phyloP scores from a whole-genome alignment of 345 rosid genomes.

The Erysimum cheiranthoides region DNA sequence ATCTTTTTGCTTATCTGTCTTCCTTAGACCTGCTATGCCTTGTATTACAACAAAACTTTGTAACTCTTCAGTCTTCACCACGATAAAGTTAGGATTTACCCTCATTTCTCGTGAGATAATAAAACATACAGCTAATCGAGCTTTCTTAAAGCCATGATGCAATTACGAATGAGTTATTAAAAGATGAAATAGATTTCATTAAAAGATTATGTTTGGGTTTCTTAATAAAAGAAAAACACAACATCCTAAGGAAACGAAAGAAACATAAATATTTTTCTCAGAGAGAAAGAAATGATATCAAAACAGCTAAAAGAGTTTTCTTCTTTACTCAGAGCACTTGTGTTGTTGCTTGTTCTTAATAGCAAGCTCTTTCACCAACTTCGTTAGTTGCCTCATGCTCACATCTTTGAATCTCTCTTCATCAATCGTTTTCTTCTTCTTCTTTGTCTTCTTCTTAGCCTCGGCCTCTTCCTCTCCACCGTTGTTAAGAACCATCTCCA shows the following conservation, averaged over 20 bases:
- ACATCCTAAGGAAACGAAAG: neutral
- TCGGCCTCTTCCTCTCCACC: slow-evolving; percentile 50
- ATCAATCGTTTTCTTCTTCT: slow-evolving; percentile 29
- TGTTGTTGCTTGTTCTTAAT: slow-evolving; percentile 42
- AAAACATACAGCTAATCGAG: neutral
- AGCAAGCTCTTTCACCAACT: slow-evolving; percentile 50
- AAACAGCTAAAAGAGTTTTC: neutral
- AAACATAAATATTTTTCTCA: slow-evolving; percentile 3
- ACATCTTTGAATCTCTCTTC: slow-evolving; percentile 40
- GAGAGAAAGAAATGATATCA: slow-evolving; percentile 30
- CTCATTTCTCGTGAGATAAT: neutral
- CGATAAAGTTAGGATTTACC: neutral
- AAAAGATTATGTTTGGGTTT: slow-evolving; percentile 16
- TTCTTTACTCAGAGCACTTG: slow-evolving; percentile 19
- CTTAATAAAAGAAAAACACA: neutral
- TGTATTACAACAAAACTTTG: neutral
- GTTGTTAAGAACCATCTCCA: slow-evolving; percentile 31
- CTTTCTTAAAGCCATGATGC: neutral
- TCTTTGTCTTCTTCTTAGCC: slow-evolving; percentile 20
- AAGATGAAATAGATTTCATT: neutral
- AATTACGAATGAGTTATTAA: neutral
- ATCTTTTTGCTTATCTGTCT: neutral
- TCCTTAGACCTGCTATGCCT: neutral
- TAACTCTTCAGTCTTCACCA: neutral
- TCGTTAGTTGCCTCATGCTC: slow-evolving; percentile 59